These are phyloP conservation scores for Mercurialis annua DNA, from an alignment of 345 rosid species.

Conservation along the genomic window DNA sequence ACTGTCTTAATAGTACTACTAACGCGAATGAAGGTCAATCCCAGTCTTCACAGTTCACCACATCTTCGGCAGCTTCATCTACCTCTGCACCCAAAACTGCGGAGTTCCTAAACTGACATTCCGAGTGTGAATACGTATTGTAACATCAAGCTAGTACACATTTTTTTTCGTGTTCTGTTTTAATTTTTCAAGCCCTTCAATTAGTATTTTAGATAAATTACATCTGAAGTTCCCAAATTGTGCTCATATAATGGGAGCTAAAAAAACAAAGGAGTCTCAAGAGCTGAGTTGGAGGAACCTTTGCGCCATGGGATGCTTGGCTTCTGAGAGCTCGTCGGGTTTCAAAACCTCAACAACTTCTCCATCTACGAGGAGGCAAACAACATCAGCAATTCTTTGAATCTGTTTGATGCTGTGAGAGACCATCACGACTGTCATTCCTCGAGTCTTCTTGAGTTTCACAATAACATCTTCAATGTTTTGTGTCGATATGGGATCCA, in stretches of 20 bases:
- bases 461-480: conserved; percentile 79
- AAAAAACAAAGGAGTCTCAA: conserved; percentile 10
- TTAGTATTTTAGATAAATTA: too few relatives aligned
- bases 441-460: conserved; percentile 63
- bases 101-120: background rate
- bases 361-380: conserved; percentile 72
- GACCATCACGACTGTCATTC: conserved; percentile 64
- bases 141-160: too few relatives aligned
- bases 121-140: background rate
- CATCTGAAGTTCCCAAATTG: background rate
- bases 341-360: conserved; percentile 70
- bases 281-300: conserved; percentile 66
- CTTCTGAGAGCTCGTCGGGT: conserved; percentile 62
- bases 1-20: background rate
- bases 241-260: background rate
- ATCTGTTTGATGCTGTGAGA: conserved; percentile 93
- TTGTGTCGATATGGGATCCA: conserved; percentile 82
- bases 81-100: background rate
- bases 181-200: too few relatives aligned
- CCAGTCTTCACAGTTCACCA: background rate
- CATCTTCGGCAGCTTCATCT: background rate
- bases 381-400: conserved; percentile 76
- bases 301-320: conserved; percentile 75
- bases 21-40: background rate
- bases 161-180: too few relatives aligned